Evolutionary conservation across 306 rosid species (phyloP).

Genomic region (barrel medic (Medicago truncatula)): DNA sequence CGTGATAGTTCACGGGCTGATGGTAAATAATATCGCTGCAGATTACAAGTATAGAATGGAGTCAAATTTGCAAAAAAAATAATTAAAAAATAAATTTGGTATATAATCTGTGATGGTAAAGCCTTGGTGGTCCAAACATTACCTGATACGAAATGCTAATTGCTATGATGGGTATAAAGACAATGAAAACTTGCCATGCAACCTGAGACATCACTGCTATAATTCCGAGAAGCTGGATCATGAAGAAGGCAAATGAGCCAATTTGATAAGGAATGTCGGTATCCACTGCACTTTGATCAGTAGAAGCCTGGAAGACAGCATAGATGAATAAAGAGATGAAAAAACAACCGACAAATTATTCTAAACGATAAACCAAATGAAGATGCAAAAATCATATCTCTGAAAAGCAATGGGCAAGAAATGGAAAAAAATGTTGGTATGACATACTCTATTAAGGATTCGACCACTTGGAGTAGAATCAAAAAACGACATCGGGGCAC

Average conservation of each 20-base stretch:
- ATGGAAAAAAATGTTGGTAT: not conserved
- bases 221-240: constrained; percentile 73
- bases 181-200: constrained; percentile 80
- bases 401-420: not conserved
- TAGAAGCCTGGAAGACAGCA: constrained; percentile 66
- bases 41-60: constrained; percentile 12
- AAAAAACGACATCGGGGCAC: constrained; percentile 89
- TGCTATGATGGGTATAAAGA: constrained; percentile 71
- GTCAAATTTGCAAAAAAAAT: constrained; percentile 6
- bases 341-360: not conserved
- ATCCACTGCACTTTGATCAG: constrained; percentile 79
- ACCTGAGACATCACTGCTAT: constrained; percentile 85
- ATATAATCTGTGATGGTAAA: not conserved
- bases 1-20: constrained; percentile 85
- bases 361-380: not conserved
- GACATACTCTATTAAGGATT: constrained; percentile 76
- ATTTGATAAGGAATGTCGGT: constrained; percentile 52
- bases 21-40: constrained; percentile 81
- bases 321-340: not conserved
- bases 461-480: constrained; percentile 91
- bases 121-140: constrained; percentile 23
- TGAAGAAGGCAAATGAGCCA: constrained; percentile 53
- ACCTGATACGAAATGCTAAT: constrained; percentile 80
- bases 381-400: not conserved
- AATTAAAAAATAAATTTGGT: not conserved